A percentile compares a stretch with the other conserved stretches of the same genome.
phyloP scores from a whole-genome alignment of 345 rosid species.

The Gossypium herbaceum region DNA sequence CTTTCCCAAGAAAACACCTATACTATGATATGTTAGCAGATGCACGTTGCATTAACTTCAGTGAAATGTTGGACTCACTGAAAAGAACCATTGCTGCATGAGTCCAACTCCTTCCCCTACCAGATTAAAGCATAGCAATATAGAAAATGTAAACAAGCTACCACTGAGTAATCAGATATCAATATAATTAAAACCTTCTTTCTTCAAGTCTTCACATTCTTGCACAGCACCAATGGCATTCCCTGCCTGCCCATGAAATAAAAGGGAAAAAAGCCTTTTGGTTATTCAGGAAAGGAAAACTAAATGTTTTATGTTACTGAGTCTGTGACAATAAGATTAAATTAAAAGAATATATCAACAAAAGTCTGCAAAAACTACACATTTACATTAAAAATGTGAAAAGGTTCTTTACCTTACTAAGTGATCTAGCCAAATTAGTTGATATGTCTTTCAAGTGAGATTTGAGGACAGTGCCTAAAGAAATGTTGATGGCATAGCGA shows the following conservation, averaged over 20 bases:
- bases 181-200: constrained; percentile 44
- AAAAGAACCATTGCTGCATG: background rate
- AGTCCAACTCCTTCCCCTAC: constrained; percentile 3
- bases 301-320: background rate
- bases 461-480: constrained; percentile 29
- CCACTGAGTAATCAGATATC: background rate
- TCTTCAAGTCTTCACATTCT: constrained; percentile 64
- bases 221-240: constrained; percentile 52
- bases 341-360: constrained; percentile 7
- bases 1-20: background rate
- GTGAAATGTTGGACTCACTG: background rate
- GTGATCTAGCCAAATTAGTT: constrained; percentile 77
- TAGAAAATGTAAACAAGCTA: background rate
- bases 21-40: background rate
- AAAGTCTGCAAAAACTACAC: background rate
- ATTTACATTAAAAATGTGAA: background rate
- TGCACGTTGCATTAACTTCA: background rate
- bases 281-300: constrained; percentile 12
- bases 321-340: background rate
- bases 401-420: constrained; percentile 50
- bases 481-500: constrained; percentile 43
- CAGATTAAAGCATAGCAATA: background rate
- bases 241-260: constrained; percentile 44
- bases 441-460: constrained; percentile 56
- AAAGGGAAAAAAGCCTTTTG: constrained; percentile 1